phyloP scores from a whole-genome alignment of 768 basidiomycete genomes.

The Neoboletus brunneissimus region DNA sequence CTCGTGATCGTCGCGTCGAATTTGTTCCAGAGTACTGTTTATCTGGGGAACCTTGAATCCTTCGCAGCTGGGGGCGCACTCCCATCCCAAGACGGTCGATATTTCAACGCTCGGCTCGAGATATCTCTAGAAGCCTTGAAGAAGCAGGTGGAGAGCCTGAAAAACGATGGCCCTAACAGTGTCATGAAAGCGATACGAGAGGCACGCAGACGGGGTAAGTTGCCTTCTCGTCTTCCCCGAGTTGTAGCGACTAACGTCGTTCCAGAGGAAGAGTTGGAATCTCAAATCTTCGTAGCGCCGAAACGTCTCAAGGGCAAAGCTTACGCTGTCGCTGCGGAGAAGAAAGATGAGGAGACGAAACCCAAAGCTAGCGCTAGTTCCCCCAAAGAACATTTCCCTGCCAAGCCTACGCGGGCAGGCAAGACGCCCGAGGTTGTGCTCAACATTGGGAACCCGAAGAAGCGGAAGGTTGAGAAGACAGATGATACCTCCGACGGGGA shows the following conservation, averaged over 20 bases:
- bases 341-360: slow-evolving; percentile 23
- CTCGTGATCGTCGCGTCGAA: slow-evolving; percentile 84
- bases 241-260: slow-evolving; percentile 4
- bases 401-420: slow-evolving; percentile 37
- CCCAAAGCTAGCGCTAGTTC: slow-evolving; percentile 10
- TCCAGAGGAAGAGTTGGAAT: slow-evolving; percentile 51
- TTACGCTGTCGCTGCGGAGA: slow-evolving; percentile 60
- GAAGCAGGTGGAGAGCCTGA: slow-evolving; percentile 66
- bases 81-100: slow-evolving; percentile 78
- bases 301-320: slow-evolving; percentile 76
- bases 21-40: slow-evolving; percentile 76
- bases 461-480: slow-evolving; percentile 15
- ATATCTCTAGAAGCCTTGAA: slow-evolving; percentile 55
- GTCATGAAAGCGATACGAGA: slow-evolving; percentile 66
- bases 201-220: slow-evolving; percentile 57
- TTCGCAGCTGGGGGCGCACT: slow-evolving; percentile 67
- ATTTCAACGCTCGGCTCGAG: slow-evolving; percentile 83
- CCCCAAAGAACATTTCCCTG: slow-evolving; percentile 25
- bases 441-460: slow-evolving; percentile 24
- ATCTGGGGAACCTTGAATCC: slow-evolving; percentile 70
- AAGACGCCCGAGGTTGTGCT: slow-evolving; percentile 60
- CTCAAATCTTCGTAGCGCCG: slow-evolving; percentile 41
- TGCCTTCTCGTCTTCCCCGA: not conserved
- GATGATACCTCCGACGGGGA: slow-evolving; percentile 27
- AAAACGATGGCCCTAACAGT: slow-evolving; percentile 57